Base-by-base conservation (phyloP, 73 alveolate genomes). In the Durusdinium trenchii region DNA sequence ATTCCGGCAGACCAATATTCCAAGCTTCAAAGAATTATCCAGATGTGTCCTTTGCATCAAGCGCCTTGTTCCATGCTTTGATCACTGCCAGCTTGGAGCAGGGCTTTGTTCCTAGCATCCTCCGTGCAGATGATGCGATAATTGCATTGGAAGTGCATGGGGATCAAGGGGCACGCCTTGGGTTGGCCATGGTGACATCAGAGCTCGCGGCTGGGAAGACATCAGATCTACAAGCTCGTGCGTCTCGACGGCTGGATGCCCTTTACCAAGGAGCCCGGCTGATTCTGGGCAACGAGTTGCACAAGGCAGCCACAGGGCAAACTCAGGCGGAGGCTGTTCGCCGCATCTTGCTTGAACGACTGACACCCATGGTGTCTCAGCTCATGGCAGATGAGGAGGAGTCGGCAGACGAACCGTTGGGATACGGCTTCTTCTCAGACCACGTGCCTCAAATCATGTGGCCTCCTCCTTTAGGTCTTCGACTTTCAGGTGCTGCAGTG, bases 21-120 rank as follows among this genome's bases (percentile, higher is more conserved):
- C 96, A 89, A 50, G 96, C 96, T 62, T 84, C 96, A 12, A 89
- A 45, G 96, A 89, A 89, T 51, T 89, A 89, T 42, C 96, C 96
- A 61, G 96, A 89, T 69, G 85, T 89, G 32, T 89, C 96, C 14
- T 89, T 89, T n/a, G 96, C 96, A 0, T 89, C 96, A 32, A 89
- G 96, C 76, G 96, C 96, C 5, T n/a, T 89, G 36, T 89, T 89
- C 42, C 96, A 89, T 69, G 96, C 96, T 7, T 69, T 89, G 57
- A 85, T 89, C 36, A 89, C 96, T 46, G 96, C 96, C 48, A 89
- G 96, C 69, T 60, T 89, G 84, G 96, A 89, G 79, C 96, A 89
- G 38, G 96, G 96, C 84, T 89, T 89, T 32, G 96, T 89, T 35
- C 96, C 96, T 3, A 69, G 96, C 86, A 42, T 89, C 38, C 42